A percentile compares a stretch with the other conserved stretches of the same genome.
phyloP scores from a whole-genome alignment of 768 basidiomycete species.

The Scleroderma citrinum region DNA sequence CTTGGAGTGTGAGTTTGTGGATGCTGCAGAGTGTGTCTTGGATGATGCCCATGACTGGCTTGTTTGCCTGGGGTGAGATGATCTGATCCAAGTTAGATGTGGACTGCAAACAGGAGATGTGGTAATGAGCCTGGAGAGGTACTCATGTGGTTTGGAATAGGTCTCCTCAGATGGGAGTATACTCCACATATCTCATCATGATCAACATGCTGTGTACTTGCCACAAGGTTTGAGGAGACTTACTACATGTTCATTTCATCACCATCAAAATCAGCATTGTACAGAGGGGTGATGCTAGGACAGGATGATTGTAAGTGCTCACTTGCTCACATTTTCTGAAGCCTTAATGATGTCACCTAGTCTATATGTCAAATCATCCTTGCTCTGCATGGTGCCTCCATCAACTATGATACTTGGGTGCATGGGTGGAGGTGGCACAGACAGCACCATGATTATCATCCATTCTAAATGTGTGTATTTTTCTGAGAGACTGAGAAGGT shows the following conservation, averaged over 20 bases:
- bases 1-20: slow-evolving; percentile 93
- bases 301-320: no score
- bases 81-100: slow-evolving; percentile 50
- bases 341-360: slow-evolving; percentile 95
- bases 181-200: slow-evolving; percentile 40
- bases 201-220: slow-evolving; percentile 5
- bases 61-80: slow-evolving; percentile 98
- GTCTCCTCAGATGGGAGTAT: slow-evolving; percentile 97
- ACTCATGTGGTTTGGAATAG: slow-evolving; percentile 99
- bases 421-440: no score
- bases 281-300: slow-evolving; percentile 99
- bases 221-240: slow-evolving; percentile 33
- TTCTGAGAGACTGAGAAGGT: no score
- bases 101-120: not conserved
- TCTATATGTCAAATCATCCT: slow-evolving; percentile 98
- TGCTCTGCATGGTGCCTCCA: slow-evolving; percentile 93
- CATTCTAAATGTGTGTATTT: no score
- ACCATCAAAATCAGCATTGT: no score
- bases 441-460: no score
- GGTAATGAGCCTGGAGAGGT: slow-evolving; percentile 70
- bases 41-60: slow-evolving; percentile 99
- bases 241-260: slow-evolving; percentile 99
- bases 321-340: slow-evolving; percentile 82
- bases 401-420: no score
- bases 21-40: slow-evolving; percentile 98